These are phyloP conservation scores for Fraxinus latifolia DNA, from an alignment of 305 asterid genomes.

Conservation along the genomic window DNA sequence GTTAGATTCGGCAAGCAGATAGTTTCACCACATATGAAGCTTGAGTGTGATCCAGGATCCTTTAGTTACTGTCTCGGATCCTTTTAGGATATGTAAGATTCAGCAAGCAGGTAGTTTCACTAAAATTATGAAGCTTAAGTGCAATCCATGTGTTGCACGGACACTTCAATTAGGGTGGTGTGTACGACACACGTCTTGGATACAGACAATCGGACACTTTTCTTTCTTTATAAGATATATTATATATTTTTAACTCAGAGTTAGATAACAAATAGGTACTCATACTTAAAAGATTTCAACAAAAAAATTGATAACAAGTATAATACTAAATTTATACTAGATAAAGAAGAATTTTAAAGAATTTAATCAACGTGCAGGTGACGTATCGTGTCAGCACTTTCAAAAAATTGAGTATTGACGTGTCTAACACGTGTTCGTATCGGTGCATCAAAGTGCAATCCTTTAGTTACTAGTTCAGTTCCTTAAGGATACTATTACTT, in stretches of 20 bases:
- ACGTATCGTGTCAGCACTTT: neutral
- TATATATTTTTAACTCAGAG: neutral
- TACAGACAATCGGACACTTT: neutral
- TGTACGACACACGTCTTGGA: neutral
- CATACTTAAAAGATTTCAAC: neutral
- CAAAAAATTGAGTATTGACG: neutral
- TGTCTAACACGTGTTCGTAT: neutral
- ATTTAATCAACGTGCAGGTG: neutral
- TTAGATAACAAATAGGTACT: neutral
- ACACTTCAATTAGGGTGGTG: neutral
- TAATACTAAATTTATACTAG: neutral
- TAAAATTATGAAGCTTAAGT: neutral
- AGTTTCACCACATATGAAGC: slow-evolving; percentile 11
- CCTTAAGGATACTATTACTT: slow-evolving; percentile 1
- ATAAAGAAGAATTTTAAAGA: neutral
- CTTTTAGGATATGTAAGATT: neutral
- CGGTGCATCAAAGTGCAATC: neutral
- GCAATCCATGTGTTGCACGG: neutral
- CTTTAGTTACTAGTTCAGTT: neutral
- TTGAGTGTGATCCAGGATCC: neutral
- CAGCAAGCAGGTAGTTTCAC: slow-evolving; percentile 5
- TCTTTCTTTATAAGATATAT: neutral
- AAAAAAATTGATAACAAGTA: neutral
- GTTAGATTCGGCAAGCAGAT: neutral
- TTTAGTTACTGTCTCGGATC: neutral